Base-by-base conservation (phyloP, 805 yeast genomes). In the Kodamaea jinghongensis region DNA sequence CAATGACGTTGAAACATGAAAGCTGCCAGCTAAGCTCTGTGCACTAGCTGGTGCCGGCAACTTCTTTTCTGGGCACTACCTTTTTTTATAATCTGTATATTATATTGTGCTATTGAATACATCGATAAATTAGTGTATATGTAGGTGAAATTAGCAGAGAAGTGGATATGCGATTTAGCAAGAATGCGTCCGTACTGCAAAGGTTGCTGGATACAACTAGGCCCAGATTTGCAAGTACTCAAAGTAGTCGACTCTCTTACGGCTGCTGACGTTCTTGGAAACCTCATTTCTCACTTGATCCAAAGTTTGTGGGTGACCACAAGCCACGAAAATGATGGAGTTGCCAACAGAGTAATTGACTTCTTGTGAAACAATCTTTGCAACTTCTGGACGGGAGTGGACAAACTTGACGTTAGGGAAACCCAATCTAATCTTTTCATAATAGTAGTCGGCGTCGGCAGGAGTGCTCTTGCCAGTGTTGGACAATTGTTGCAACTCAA, bases 261-360 rank as follows among this genome's bases (percentile, higher is more conserved):
- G 55, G 12, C 40, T 34, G 15, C 26, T 59, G 37, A 78, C 52
- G 42, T 72, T 56, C 29, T 63, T 47, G 0, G 73, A 66, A 4
- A 80, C 73, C 5, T 71, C 55, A 27, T 63, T 54, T 52, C 91
- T 70, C 12, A 80, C 48, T 2, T 63, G 69, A 51, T 81, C 89
- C 48, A 71, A 79, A 71, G 81, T 71, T 3, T 56, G 38, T 17
- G 78, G 72, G 36, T 81, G 84, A 6, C 88, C 89, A 63, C 89
- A 83, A 10, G 76, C 65, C 27, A 81, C 63, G 30, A 83, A 68
- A 0, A 76, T 75, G n/a, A 72, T 54, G 2, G 81, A 63, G 28
- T 30, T 37, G 0, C 79, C 74, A 1, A 45, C 30, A 1, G 73
- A 58, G 15, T 61, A 60, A 6, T 58, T 50, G 4, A 73, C 54